phyloP scores from a whole-genome alignment of 2,329 filamentous ascomycete genomes.

The Penicillium crustosum region DNA sequence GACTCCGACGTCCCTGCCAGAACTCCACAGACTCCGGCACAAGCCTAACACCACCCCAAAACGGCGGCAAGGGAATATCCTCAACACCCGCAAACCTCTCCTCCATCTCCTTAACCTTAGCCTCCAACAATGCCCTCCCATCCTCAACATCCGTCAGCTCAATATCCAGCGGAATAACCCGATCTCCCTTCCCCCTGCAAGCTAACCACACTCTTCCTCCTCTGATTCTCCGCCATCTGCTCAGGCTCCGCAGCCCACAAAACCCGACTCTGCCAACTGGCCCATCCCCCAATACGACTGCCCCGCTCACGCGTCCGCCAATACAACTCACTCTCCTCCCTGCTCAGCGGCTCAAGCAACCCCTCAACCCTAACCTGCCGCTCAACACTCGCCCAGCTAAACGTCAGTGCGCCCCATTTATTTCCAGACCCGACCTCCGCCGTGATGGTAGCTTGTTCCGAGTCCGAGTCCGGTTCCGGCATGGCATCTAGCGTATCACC shows the following conservation, averaged over 20 bases:
- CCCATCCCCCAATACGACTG: conserved; percentile 87
- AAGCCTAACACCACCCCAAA: conserved; percentile 90
- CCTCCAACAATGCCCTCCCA: conserved; percentile 71
- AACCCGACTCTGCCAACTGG: conserved; percentile 81
- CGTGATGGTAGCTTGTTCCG: conserved; percentile 9
- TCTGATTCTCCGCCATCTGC: conserved; percentile 24
- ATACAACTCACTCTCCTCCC: conserved; percentile 70
- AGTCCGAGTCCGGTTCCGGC: conserved; percentile 58
- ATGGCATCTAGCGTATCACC: conserved; percentile 48
- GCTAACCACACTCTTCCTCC: conserved; percentile 27
- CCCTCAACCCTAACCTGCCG: conserved; percentile 91
- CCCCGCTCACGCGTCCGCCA: conserved; percentile 70
- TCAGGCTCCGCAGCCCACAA: conserved; percentile 49
- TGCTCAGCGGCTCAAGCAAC: conserved; percentile 61
- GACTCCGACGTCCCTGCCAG: conserved; percentile 87
- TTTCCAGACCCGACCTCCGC: conserved; percentile 51
- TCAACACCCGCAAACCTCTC: conserved; percentile 71
- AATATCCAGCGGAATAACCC: conserved; percentile 29
- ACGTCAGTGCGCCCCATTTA: conserved; percentile 76
- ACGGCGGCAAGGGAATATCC: conserved; percentile 83
- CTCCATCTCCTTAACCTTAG: conserved; percentile 74
- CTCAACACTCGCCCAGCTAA: conserved; percentile 86
- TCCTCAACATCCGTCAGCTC: conserved; percentile 54
- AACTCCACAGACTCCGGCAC: conserved; percentile 88
- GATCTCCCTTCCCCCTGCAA: conserved; percentile 15